Evolutionary conservation across 164 flowering plant species (phyloP).

Genomic region (Taxillus chinensis): DNA sequence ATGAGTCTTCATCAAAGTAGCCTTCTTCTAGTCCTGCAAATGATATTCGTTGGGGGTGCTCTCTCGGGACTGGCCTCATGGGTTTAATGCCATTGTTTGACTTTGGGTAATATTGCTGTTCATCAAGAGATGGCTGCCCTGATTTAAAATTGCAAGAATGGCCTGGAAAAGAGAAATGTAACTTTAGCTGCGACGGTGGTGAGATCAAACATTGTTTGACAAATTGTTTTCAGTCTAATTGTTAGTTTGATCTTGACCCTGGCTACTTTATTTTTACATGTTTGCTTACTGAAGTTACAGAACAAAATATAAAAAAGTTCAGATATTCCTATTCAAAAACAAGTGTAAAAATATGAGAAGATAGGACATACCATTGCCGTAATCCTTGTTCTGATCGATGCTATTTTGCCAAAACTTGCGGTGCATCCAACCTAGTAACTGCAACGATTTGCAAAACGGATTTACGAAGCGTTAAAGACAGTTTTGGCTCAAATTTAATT

Average conservation of each 20-base stretch:
- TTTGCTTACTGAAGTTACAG: no score
- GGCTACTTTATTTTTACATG: not conserved
- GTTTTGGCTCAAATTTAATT: not conserved
- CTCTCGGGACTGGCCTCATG: constrained; percentile 28
- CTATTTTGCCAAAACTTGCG: constrained; percentile 68
- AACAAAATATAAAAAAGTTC: no score
- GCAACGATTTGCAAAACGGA: constrained; percentile 11
- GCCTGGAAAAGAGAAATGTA: constrained; percentile 20
- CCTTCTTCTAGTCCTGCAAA: constrained; percentile 51
- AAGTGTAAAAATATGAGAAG: no score
- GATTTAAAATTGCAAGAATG: constrained; percentile 32
- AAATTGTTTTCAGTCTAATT: no score
- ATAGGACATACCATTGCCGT: constrained; percentile 27
- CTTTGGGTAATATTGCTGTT: constrained; percentile 36
- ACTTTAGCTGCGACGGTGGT: not conserved
- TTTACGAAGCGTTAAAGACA: not conserved
- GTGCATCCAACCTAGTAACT: constrained; percentile 94
- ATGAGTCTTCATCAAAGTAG: constrained; percentile 32
- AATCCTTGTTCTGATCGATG: constrained; percentile 40
- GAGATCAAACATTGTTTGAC: not conserved
- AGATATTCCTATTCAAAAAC: no score
- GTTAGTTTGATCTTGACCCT: no score
- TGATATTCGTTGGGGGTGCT: constrained; percentile 36
- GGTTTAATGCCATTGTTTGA: constrained; percentile 27
- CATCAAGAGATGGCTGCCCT: constrained; percentile 60